These are phyloP conservation scores for Cryptosporidium xiaoi DNA, from an alignment of 169 alveolate genomes.

Conservation along the genomic window DNA sequence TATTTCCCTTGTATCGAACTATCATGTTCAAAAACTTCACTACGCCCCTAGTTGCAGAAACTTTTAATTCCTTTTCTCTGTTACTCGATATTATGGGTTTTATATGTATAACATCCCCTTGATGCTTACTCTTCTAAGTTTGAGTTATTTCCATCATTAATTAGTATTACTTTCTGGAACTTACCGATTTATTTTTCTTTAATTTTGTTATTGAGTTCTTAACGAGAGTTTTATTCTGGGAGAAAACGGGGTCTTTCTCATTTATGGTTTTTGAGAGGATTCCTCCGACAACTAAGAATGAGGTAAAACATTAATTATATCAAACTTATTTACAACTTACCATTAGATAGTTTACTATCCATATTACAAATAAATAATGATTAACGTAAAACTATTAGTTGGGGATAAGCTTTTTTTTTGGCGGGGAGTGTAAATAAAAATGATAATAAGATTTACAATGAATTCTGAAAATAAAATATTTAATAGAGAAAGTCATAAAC, in stretches of 20 bases:
- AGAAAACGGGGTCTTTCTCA: conserved; percentile 42
- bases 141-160: background rate
- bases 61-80: conserved; percentile 32
- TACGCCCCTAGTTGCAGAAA: conserved; percentile 56
- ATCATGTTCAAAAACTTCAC: conserved; percentile 59
- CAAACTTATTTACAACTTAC: background rate
- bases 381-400: background rate
- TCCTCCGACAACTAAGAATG: conserved; percentile 31
- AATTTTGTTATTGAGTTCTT: background rate
- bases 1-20: conserved; percentile 28
- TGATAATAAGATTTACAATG: background rate
- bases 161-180: background rate
- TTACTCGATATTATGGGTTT: background rate
- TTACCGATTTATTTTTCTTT: background rate
- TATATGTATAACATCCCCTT: background rate
- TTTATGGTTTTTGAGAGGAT: conserved; percentile 28
- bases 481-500: conserved; percentile 23
- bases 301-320: background rate
- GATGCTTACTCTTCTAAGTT: background rate
- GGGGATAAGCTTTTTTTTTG: background rate
- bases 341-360: background rate
- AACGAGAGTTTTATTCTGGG: conserved; percentile 3
- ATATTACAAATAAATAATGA: background rate
- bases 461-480: conserved; percentile 1
- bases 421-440: background rate